These are phyloP conservation scores for Annulohypoxylon maeteangense DNA, from an alignment of 495 filamentous ascomycete genomes.

Conservation along the genomic window DNA sequence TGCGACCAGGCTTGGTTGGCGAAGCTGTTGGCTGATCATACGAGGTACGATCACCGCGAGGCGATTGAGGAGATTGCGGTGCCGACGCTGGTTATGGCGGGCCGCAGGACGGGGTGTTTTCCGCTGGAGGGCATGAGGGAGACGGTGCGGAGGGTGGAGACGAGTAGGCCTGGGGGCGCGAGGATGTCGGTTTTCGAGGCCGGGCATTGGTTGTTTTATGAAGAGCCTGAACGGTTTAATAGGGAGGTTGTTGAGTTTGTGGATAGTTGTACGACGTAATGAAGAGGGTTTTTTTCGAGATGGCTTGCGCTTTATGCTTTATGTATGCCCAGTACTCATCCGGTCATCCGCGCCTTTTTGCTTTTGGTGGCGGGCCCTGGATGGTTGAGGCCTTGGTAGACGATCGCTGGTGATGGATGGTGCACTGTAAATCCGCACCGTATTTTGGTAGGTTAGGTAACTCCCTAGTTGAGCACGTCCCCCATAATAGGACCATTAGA, in stretches of 20 bases:
- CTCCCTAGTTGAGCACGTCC: background rate
- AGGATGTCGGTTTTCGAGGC: constrained; percentile 49
- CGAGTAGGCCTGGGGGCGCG: constrained; percentile 34
- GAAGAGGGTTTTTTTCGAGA: background rate
- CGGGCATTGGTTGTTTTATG: constrained; percentile 62
- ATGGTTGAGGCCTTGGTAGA: background rate
- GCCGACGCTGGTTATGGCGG: constrained; percentile 54
- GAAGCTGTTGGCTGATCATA: constrained; percentile 58
- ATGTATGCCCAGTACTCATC: too few species aligned
- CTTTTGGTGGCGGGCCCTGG: background rate
- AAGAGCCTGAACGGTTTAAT: constrained; percentile 57
- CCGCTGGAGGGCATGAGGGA: constrained; percentile 54
- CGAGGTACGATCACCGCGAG: constrained; percentile 58
- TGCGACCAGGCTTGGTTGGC: constrained; percentile 57
- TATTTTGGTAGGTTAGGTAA: too few species aligned
- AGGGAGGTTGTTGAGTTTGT: constrained; percentile 51
- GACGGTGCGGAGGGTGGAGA: constrained; percentile 49
- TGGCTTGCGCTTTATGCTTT: too few species aligned
- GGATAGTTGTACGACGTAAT: background rate
- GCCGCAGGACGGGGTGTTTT: constrained; percentile 57
- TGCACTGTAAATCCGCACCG: constrained; percentile 4
- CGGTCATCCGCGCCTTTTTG: background rate
- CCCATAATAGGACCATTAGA: background rate
- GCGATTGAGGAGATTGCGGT: constrained; percentile 49
- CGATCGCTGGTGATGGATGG: background rate